Evolutionary conservation across 2,329 filamentous ascomycete genomes (phyloP).

Genomic region (Colletotrichum cordylinicola): DNA sequence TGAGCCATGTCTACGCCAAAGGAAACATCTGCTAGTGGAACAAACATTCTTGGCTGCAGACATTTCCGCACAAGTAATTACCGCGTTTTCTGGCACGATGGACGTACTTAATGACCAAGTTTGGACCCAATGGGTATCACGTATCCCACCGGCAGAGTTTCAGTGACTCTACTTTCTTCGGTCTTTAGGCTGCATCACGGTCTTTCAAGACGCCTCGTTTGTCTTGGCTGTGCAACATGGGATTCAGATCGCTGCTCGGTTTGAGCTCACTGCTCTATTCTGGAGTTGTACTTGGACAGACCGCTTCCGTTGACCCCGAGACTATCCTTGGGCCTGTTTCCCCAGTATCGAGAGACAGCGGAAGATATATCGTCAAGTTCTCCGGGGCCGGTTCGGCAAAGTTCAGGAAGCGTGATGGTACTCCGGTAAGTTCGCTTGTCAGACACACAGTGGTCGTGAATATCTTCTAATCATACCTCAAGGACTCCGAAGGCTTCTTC

Average conservation of each 20-base stretch:
- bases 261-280: neutral
- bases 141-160: neutral
- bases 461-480: neutral
- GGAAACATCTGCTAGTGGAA: neutral
- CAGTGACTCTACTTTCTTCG: neutral
- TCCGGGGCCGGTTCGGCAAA: neutral
- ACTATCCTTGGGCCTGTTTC: neutral
- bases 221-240: neutral
- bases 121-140: neutral
- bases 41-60: neutral
- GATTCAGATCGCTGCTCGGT: neutral
- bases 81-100: neutral
- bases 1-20: neutral
- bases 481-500: constrained; percentile 6
- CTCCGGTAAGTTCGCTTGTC: neutral
- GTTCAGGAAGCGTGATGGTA: neutral
- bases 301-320: neutral
- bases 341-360: neutral
- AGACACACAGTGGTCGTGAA: neutral
- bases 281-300: neutral
- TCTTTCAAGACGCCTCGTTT: neutral
- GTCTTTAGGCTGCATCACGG: neutral
- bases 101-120: neutral
- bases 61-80: neutral
- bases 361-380: neutral